These are phyloP conservation scores for Lodderomyces metapsilosis DNA, from an alignment of 1,139 yeast genomes.

Conservation along the genomic window DNA sequence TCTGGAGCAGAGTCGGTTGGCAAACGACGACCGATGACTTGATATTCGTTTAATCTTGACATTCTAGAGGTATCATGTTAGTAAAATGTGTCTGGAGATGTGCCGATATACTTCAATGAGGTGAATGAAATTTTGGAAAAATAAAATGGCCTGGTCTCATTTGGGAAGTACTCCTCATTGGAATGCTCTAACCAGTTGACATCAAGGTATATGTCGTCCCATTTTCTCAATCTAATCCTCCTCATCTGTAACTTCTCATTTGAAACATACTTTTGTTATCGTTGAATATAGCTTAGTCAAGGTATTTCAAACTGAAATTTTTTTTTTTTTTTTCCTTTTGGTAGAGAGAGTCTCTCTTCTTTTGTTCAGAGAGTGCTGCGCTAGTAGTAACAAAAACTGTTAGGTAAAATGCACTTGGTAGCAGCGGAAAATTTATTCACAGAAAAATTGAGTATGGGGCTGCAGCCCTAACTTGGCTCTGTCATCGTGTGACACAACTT, in stretches of 20 bases:
- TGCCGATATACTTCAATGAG: no score
- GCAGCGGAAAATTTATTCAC: not conserved
- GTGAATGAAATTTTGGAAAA: no score
- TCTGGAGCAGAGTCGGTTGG: conserved; percentile 99
- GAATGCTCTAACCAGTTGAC: not conserved
- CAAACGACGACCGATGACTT: conserved; percentile 99
- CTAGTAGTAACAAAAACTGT: no score
- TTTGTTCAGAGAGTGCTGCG: no score
- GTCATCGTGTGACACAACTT: no score
- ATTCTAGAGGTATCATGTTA: conserved; percentile 22
- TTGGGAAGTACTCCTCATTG: not conserved
- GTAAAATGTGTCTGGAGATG: conserved; percentile 5
- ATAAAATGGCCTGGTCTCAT: not conserved
- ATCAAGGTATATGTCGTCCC: not conserved
- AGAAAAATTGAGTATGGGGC: not conserved
- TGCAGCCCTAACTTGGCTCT: no score
- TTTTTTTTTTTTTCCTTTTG: conserved; percentile 1
- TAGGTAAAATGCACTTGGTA: not conserved
- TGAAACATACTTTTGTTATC: conserved; percentile 2
- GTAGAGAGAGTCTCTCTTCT: not conserved
- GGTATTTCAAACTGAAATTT: conserved; percentile 1
- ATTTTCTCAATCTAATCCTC: not conserved
- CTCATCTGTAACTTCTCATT: conserved; percentile 1
- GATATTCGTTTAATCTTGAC: conserved; percentile 98
- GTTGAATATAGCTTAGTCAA: not conserved